phyloP scores from a whole-genome alignment of 176 grass and related monocot genomes.

The Triticum timopheevii region DNA sequence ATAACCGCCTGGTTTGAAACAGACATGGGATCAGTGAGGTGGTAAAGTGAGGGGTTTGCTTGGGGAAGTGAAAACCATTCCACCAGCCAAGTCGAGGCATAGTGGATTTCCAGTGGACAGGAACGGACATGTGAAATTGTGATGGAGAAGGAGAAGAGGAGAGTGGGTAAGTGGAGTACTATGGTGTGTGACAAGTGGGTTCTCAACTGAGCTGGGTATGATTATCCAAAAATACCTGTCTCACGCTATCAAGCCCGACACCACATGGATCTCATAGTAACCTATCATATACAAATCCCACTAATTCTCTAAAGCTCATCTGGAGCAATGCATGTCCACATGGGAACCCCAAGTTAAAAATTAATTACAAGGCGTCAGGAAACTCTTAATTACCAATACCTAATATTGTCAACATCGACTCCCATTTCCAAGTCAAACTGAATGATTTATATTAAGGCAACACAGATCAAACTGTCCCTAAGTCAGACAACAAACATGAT shows the following conservation, averaged over 20 bases:
- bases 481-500: not conserved
- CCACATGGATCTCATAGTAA: not conserved
- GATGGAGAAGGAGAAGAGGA: not conserved
- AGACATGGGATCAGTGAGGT: not conserved
- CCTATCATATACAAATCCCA: not conserved
- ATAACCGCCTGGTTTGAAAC: not conserved
- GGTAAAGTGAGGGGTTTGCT: not conserved
- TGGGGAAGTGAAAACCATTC: not conserved
- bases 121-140: not conserved
- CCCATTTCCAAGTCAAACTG: not conserved
- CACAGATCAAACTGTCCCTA: not conserved
- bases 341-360: not conserved
- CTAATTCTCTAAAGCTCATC: not conserved
- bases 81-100: not conserved
- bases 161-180: not conserved
- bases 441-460: not conserved
- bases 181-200: not conserved
- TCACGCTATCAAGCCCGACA: not conserved
- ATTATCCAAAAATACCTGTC: not conserved
- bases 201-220: not conserved
- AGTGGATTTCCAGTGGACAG: not conserved
- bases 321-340: not conserved
- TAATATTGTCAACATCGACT: not conserved
- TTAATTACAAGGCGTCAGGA: not conserved
- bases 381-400: not conserved